Evolutionary conservation across 1,139 yeast species (phyloP), one percentile per base, ranked within the genome.

Genomic region (Geotrichum carabidarum): DNA sequence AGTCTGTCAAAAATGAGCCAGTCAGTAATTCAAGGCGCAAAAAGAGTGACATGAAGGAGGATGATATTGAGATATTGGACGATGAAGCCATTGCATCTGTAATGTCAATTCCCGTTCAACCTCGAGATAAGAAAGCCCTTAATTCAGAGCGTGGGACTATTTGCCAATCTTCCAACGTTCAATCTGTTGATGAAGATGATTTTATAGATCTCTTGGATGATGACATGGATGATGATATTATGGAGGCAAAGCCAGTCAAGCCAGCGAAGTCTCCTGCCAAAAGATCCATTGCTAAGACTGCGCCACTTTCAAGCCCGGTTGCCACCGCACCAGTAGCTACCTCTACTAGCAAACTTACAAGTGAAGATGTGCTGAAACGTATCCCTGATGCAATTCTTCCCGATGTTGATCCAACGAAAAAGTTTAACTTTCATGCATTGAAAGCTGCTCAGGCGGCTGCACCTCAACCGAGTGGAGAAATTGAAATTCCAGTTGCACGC

Each of bases 371-470:
- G 1, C 72, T 87, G 40, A 74, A 79, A 5, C 68, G 72, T 4
- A 84, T 87, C 52, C 85, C 89, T 0, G 89, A 86, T 65, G 91
- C 90, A 0, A 80, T 75, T 27, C 72, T 86, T 42, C 87, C 89
- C 2, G 83, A 80, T 30, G 71, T 73, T 4, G 79, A 76, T 46
- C 75, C 78, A 14, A 70, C 77, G 11, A 78, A 76, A 57, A 80
- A 80, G 55, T 74, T 82, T 69, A 81, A 79, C 61, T 84, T 77
- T 66, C 77, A 76, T 59, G 80, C 77, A 50, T 67, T 75, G 61
- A 51, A 52, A 40, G 57, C 56, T 30, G 48, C 58, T n/a, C 45
- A 57, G 14, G 58, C 56, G 8, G 36, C 68, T 67, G 38, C 73
- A 69, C 68, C 64, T 15, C 62, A 68, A 18, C 35, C 70, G 0